Conservation (phyloP, 1,139 yeast genomes). For the Protomyces pachydermus region DNA sequence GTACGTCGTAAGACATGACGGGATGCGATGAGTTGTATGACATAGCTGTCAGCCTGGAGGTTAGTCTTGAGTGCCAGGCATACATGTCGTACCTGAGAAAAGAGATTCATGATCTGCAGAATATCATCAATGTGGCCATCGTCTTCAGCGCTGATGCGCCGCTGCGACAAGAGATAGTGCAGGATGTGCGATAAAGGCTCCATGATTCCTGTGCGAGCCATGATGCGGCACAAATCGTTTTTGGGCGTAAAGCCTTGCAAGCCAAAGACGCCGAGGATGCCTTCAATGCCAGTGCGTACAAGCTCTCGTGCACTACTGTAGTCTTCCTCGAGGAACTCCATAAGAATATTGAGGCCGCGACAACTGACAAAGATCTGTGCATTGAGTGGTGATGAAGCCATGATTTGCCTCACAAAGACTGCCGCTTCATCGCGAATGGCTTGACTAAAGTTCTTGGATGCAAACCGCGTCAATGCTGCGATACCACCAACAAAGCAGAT, state of each 20-base stretch:
- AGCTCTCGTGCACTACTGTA: slow-evolving; percentile 47
- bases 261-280: slow-evolving; percentile 48
- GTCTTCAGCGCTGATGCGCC: slow-evolving; percentile 24
- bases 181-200: slow-evolving; percentile 50
- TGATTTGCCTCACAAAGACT: slow-evolving; percentile 42
- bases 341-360: slow-evolving; percentile 53
- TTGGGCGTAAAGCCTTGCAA: slow-evolving; percentile 43
- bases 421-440: slow-evolving; percentile 48
- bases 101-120: slow-evolving; percentile 37
- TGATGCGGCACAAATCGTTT: slow-evolving; percentile 53
- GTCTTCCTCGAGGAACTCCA: slow-evolving; percentile 51
- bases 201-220: slow-evolving; percentile 49
- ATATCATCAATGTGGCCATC: slow-evolving; percentile 30
- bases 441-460: slow-evolving; percentile 42
- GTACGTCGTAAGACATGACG: slow-evolving; percentile 29
- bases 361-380: slow-evolving; percentile 52
- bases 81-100: slow-evolving; percentile 33
- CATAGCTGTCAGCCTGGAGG: slow-evolving; percentile 38
- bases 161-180: slow-evolving; percentile 34
- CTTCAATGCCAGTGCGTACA: slow-evolving; percentile 48
- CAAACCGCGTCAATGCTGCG: slow-evolving; percentile 45
- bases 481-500: slow-evolving; percentile 56
- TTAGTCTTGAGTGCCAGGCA: background rate
- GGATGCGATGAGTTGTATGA: slow-evolving; percentile 36
- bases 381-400: slow-evolving; percentile 44